Conservation (phyloP, 768 basidiomycete genomes). For the Auriscalpium microsporum region DNA sequence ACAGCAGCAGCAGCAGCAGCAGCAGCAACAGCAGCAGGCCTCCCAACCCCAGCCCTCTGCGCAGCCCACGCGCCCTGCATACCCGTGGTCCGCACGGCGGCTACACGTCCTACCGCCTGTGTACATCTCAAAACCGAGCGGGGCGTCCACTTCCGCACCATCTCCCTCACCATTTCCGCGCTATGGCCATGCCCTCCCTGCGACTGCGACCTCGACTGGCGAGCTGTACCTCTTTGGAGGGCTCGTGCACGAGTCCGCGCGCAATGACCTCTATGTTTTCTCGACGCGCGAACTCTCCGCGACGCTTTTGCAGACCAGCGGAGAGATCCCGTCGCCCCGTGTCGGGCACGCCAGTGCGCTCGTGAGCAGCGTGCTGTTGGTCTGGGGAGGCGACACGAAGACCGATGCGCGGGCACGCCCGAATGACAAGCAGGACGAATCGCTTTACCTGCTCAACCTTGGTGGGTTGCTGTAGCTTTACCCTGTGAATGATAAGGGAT, state of each 20-base stretch:
- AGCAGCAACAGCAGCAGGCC: conserved; percentile 10
- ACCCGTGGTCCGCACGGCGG: conserved; percentile 78
- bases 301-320: conserved; percentile 76
- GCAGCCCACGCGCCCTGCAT: conserved; percentile 48
- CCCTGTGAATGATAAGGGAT: neutral
- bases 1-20: conserved; percentile 9
- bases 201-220: conserved; percentile 65
- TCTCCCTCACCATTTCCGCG: conserved; percentile 92
- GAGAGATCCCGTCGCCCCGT: conserved; percentile 79
- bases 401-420: conserved; percentile 52
- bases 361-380: conserved; percentile 90
- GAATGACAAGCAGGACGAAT: conserved; percentile 81
- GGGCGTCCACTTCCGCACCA: conserved; percentile 52
- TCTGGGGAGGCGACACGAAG: conserved; percentile 98
- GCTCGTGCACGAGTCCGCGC: conserved; percentile 81
- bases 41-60: conserved; percentile 18
- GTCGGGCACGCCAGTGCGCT: conserved; percentile 97
- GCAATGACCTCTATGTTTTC: conserved; percentile 92
- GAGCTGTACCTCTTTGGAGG: conserved; percentile 97
- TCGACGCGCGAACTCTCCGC: conserved; percentile 72
- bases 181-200: conserved; percentile 89
- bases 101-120: conserved; percentile 63
- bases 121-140: conserved; percentile 53
- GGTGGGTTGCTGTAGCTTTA: conserved; percentile 44
- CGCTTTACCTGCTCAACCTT: conserved; percentile 87